A percentile compares a stretch with the other conserved stretches of the same genome.
phyloP scores from a whole-genome alignment of 1,139 yeast genomes.

The Taphrina sp. region DNA sequence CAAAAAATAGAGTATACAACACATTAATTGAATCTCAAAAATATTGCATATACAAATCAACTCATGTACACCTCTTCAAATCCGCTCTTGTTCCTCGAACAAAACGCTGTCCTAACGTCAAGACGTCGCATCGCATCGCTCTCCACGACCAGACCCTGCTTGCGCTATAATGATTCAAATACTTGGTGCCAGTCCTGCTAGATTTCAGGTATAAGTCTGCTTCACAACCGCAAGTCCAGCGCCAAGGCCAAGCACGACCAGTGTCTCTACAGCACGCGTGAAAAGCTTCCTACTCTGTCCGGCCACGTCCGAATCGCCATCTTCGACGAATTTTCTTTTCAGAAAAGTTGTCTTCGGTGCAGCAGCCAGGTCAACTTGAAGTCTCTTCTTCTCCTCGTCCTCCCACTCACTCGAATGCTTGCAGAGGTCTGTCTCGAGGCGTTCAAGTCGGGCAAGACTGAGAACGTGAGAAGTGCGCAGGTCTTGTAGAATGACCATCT shows the following conservation, averaged over 20 bases:
- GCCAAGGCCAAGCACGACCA: constrained; percentile 3
- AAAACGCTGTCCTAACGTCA: no score
- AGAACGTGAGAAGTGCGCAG: background rate
- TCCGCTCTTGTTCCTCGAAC: no score
- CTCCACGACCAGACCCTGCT: no score
- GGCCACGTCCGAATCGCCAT: background rate
- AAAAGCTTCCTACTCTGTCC: background rate
- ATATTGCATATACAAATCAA: no score
- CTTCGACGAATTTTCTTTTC: constrained; percentile 1
- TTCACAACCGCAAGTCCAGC: background rate
- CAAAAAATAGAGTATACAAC: no score
- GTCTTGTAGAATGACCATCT: background rate
- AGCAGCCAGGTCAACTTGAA: background rate
- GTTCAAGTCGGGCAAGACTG: constrained; percentile 9
- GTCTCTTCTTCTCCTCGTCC: constrained; percentile 1
- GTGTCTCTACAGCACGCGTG: background rate
- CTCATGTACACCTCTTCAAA: no score
- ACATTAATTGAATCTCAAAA: no score
- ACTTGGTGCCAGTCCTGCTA: background rate
- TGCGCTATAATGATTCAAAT: background rate
- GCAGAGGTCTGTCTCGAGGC: constrained; percentile 4
- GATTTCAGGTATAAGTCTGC: background rate
- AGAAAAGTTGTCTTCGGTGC: background rate
- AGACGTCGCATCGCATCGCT: no score
- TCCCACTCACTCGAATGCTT: constrained; percentile 16